These are phyloP conservation scores for Talaromyces wortmannii DNA, from an alignment of 495 filamentous ascomycete species.

Conservation along the genomic window DNA sequence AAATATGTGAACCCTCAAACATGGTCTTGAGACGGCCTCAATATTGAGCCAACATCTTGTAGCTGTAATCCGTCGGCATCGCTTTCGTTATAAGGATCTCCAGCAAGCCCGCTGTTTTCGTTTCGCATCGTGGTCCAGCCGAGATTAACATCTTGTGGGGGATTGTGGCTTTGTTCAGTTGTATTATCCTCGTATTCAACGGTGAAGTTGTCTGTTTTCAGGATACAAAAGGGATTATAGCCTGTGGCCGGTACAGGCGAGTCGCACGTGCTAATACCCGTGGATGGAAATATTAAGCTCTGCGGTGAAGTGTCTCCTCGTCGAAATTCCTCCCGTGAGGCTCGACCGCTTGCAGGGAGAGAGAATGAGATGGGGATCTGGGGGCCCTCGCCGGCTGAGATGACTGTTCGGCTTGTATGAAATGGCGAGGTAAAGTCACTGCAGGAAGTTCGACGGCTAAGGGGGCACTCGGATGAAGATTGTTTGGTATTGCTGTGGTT, in stretches of 20 bases:
- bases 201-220: conserved; percentile 1
- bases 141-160: background rate
- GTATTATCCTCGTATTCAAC: conserved; percentile 1
- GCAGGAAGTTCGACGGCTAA: background rate
- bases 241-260: background rate
- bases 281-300: background rate
- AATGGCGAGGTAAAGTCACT: background rate
- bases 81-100: background rate
- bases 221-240: background rate
- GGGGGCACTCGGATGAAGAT: background rate
- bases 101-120: background rate
- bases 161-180: background rate
- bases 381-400: background rate
- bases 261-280: background rate
- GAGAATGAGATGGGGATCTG: background rate
- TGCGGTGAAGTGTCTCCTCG: background rate
- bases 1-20: background rate
- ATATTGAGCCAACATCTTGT: background rate
- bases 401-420: background rate
- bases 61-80: background rate
- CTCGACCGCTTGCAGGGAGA: background rate
- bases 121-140: background rate
- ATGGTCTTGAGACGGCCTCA: background rate
- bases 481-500: background rate
- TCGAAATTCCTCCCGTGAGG: background rate